A percentile compares a stretch with the other conserved stretches of the same genome.
Conservation (phyloP, 192 early-diverging fungal species). For the Gonapodya sp. region DNA sequence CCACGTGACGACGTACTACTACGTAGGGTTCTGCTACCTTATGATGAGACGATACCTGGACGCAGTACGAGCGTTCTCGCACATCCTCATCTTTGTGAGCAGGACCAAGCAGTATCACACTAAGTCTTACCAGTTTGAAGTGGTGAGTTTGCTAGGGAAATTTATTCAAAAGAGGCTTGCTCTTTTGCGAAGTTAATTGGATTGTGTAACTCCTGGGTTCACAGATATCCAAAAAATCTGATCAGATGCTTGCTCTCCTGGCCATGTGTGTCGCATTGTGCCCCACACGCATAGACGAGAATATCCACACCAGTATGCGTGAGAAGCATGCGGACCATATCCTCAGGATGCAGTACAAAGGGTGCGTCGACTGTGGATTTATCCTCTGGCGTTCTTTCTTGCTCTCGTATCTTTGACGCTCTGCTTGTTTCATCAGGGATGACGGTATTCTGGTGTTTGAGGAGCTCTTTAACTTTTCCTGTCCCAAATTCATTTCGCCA, state of each 20-base stretch:
- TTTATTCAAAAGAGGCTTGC: not conserved
- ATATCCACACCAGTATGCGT: constrained; percentile 72
- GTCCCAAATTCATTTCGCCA: constrained; percentile 92
- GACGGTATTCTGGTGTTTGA: constrained; percentile 72
- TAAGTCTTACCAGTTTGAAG: constrained; percentile 81
- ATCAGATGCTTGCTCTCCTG: constrained; percentile 92
- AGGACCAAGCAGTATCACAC: constrained; percentile 93
- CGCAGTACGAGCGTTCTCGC: constrained; percentile 83
- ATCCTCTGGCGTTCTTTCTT: not conserved
- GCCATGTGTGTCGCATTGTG: constrained; percentile 82
- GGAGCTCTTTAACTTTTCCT: constrained; percentile 82
- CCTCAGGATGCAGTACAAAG: constrained; percentile 68
- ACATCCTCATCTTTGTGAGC: constrained; percentile 80
- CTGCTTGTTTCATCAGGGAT: constrained; percentile 39
- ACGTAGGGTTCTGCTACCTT: constrained; percentile 94
- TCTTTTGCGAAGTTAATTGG: not conserved
- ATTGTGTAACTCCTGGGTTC: not conserved
- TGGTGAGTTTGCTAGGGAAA: constrained; percentile 29
- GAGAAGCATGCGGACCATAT: constrained; percentile 92
- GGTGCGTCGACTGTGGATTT: constrained; percentile 25
- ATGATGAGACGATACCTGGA: constrained; percentile 97
- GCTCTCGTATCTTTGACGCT: constrained; percentile 11
- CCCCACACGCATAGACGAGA: constrained; percentile 89
- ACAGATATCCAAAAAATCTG: constrained; percentile 77
- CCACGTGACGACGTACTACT: constrained; percentile 95